Evolutionary conservation across 1,139 yeast species (phyloP).

Genomic region (Scheffersomyces insectosa): DNA sequence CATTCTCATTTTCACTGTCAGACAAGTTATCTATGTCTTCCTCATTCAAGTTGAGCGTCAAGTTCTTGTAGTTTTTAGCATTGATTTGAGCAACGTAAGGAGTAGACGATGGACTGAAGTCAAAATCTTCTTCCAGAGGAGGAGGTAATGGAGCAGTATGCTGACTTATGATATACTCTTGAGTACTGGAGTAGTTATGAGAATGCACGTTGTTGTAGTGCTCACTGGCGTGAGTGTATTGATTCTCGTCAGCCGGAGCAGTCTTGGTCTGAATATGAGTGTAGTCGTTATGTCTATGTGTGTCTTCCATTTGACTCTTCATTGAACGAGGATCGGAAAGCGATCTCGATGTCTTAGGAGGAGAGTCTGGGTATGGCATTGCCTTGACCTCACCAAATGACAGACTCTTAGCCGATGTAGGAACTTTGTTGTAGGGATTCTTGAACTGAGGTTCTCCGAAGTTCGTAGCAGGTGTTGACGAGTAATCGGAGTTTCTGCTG

Average conservation of each 20-base stretch:
- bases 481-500: background rate
- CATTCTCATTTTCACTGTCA: slow-evolving; percentile 10
- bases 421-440: background rate
- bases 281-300: background rate
- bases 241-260: background rate
- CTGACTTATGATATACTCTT: background rate
- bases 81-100: background rate
- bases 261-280: background rate
- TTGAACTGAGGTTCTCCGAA: background rate
- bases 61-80: slow-evolving; percentile 31
- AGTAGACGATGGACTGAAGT: slow-evolving; percentile 14
- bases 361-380: background rate
- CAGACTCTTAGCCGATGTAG: background rate
- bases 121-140: slow-evolving; percentile 11
- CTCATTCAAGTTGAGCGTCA: slow-evolving; percentile 18
- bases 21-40: slow-evolving; percentile 6
- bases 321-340: background rate
- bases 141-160: background rate
- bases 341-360: background rate
- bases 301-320: too few species aligned
- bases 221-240: background rate
- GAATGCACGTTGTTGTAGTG: background rate
- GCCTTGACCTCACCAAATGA: background rate
- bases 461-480: slow-evolving; percentile 5
- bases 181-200: background rate